Conservation (phyloP, 2,329 filamentous ascomycete genomes). For the Pestalotiopsis fici region DNA sequence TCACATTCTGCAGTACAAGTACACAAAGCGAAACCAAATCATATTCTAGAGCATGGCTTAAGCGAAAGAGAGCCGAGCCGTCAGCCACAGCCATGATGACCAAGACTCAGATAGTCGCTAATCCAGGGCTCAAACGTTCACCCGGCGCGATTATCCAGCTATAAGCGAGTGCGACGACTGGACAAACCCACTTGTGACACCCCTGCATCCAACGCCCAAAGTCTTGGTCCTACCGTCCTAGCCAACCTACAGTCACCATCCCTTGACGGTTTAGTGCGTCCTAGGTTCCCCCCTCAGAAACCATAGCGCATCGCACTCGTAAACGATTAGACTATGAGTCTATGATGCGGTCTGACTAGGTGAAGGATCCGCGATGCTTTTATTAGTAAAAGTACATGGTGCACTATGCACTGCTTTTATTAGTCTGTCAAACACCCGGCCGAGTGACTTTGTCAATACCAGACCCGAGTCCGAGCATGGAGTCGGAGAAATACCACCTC, state of each 20-base stretch:
- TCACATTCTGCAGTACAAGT: neutral
- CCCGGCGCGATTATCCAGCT: neutral
- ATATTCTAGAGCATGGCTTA: neutral
- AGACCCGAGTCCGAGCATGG: neutral
- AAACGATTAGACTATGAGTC: too few relatives aligned
- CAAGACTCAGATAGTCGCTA: neutral
- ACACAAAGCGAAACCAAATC: neutral
- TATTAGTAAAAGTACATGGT: too few relatives aligned
- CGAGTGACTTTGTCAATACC: neutral
- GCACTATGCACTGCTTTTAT: neutral
- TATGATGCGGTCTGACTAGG: too few relatives aligned
- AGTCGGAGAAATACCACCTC: neutral
- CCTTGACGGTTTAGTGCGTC: neutral
- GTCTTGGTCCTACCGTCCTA: neutral
- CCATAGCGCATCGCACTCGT: too few relatives aligned
- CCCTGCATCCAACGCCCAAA: neutral
- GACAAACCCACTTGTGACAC: neutral
- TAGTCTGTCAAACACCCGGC: neutral
- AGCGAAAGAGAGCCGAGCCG: neutral
- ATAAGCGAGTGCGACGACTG: neutral
- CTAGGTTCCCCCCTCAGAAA: too few relatives aligned
- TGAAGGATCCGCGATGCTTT: too few relatives aligned
- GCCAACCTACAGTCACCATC: neutral
- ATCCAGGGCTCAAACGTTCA: neutral
- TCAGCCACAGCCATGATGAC: neutral